Evolutionary conservation across 257 asterid genomes (phyloP), one percentile per base, ranked within the genome.

Genomic region (Nemophila menziesii): DNA sequence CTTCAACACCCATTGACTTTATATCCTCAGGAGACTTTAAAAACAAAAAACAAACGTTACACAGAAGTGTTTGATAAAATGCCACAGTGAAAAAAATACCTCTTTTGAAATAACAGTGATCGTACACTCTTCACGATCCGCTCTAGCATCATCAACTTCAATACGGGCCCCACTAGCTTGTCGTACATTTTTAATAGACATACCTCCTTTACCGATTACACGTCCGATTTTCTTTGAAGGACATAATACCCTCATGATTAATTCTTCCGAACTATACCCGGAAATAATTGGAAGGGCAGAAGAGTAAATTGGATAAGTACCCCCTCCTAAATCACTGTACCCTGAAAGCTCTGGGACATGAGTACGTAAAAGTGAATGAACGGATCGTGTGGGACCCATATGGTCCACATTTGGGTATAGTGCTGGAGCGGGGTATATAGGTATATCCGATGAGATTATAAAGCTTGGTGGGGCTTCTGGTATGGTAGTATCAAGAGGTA

Each of bases 1-100:
- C 98, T 64, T 89, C 95, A 63, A 84, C 92, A 2, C 86, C 93
- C 71, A 74, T 75, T 60, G 98, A 89, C 61, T 80, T 89, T 54
- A 73, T 47, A 77, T 84, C 95, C 66, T 84, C 95, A 27, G 33
- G 41, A 13, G 60, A 54, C 67, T 50, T 44, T 56, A 23, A 53
- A 23, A 47, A 22, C 12, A 43, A 27, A 17, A 44, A 41, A 33
- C 8, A 39, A 44, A 17, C 11, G 13, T 11, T 16, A 24, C 43
- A 43, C 29, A 20, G 20, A 16, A 21, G 23, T 6, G 16, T 46
- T 5, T 15, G 22, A 23, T 20, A 49, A 23, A 24, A 39, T 24
- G 26, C 8, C 2, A 36, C 36, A 29, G 36, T 2, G 39, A 42
- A 50, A 22, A 33, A 45, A 44, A 37, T 68, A 84, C 98, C 98